phyloP scores from a whole-genome alignment of 768 basidiomycete species.

The Agaricus blazei region DNA sequence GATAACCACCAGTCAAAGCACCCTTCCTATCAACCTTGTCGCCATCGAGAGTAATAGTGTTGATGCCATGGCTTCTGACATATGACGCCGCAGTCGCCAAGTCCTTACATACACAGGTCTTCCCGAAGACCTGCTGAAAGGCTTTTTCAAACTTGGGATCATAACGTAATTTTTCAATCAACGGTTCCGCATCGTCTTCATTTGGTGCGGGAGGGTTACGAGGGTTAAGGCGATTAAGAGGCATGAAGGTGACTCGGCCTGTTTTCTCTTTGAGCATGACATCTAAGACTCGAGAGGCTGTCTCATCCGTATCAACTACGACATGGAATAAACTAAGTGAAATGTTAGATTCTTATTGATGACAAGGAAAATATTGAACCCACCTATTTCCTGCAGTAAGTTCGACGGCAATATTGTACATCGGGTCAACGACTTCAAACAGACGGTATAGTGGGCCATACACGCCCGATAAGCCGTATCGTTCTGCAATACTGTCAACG shows the following conservation, averaged over 20 bases:
- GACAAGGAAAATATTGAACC: not conserved
- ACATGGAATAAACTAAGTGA: constrained; percentile 84
- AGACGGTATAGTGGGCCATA: constrained; percentile 93
- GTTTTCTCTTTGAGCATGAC: constrained; percentile 91
- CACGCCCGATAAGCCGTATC: constrained; percentile 73
- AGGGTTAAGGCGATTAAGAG: constrained; percentile 88
- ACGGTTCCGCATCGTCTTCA: constrained; percentile 74
- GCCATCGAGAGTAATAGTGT: constrained; percentile 95
- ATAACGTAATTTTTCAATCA: constrained; percentile 78
- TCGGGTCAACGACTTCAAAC: constrained; percentile 83
- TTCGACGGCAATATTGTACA: constrained; percentile 90
- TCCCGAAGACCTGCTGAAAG: constrained; percentile 96
- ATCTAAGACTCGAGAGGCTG: constrained; percentile 86
- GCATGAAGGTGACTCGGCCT: constrained; percentile 97
- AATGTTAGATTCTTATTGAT: not conserved
- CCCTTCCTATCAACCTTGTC: constrained; percentile 98
- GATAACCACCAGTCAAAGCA: constrained; percentile 92
- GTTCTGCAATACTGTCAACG: constrained; percentile 77
- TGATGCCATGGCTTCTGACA: constrained; percentile 90
- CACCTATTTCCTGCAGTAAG: constrained; percentile 95
- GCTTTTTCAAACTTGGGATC: constrained; percentile 71
- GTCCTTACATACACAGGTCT: constrained; percentile 93
- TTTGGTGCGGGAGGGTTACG: constrained; percentile 60
- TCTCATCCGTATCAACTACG: constrained; percentile 95
- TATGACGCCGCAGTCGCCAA: constrained; percentile 90